Conservation (phyloP, 805 yeast genomes). For the Saccharomycopsis sp. region DNA sequence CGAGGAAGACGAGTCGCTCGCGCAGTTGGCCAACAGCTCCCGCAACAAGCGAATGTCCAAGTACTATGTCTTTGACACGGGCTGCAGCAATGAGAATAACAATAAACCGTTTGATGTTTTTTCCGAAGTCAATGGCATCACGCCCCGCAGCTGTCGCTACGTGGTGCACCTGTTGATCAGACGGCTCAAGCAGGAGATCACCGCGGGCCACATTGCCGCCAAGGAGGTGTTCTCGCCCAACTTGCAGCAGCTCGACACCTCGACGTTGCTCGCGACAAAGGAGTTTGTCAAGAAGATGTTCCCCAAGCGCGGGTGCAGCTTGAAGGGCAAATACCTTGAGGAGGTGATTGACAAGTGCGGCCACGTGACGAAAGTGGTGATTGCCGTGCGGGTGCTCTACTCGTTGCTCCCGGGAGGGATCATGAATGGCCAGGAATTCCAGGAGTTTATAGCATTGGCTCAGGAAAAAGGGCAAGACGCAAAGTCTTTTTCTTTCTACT, state of each 20-base stretch:
- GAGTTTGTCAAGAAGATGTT: slow-evolving; percentile 10
- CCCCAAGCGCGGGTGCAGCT: slow-evolving; percentile 17
- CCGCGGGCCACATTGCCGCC: not conserved
- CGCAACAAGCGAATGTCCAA: not conserved
- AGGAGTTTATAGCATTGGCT: slow-evolving; percentile 3
- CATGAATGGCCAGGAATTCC: slow-evolving; percentile 4
- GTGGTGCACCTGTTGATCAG: slow-evolving; percentile 6
- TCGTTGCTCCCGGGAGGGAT: slow-evolving; percentile 12
- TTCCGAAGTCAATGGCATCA: slow-evolving; percentile 5
- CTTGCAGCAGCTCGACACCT: slow-evolving; percentile 6
- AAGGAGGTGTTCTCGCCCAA: slow-evolving; percentile 12
- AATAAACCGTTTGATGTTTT: slow-evolving; percentile 7
- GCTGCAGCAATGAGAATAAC: no score
- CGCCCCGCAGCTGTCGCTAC: slow-evolving; percentile 2
- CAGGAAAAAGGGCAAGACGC: slow-evolving; percentile 1
- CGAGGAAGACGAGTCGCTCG: no score
- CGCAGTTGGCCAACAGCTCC: slow-evolving; percentile 7
- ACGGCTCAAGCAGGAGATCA: not conserved
- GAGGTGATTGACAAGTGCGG: not conserved
- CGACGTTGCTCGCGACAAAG: slow-evolving; percentile 6
- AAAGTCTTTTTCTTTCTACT: slow-evolving; percentile 25
- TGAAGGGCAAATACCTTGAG: slow-evolving; percentile 8
- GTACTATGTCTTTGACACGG: no score
- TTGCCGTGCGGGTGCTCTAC: slow-evolving; percentile 5
- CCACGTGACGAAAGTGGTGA: not conserved